Conservation (phyloP, 225 moss, liverwort and hornwort genomes). For the Marchantia polymorpha region DNA sequence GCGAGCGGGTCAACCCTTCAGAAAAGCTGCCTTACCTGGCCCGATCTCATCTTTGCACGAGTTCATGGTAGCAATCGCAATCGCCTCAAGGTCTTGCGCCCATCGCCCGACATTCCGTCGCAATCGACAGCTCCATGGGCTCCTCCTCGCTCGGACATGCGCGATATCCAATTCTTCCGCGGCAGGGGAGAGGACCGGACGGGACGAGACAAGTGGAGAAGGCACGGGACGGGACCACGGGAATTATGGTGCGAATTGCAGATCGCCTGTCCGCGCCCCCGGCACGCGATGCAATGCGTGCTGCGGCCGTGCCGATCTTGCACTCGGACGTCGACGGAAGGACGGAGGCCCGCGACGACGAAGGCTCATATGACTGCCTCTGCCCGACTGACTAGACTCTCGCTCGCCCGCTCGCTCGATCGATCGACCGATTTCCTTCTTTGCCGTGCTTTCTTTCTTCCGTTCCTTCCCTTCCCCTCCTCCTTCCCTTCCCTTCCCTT, state of each 20-base stretch:
- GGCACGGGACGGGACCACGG: neutral
- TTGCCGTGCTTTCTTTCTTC: neutral
- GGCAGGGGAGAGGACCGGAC: neutral
- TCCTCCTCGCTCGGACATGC: neutral
- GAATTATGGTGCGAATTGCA: neutral
- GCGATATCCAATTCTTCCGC: neutral
- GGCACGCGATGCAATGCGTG: neutral
- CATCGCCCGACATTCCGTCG: neutral
- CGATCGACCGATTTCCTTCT: neutral
- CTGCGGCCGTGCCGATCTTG: conserved; percentile 6
- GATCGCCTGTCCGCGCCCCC: neutral
- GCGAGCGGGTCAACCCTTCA: neutral
- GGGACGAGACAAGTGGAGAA: neutral
- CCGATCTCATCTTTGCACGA: neutral
- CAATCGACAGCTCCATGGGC: neutral
- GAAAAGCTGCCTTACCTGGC: neutral
- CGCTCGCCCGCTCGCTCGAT: neutral
- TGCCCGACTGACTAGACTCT: no score
- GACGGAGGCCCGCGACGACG: neutral
- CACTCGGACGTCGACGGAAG: neutral
- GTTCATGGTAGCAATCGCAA: neutral
- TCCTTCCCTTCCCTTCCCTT: no score
- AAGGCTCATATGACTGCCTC: neutral
- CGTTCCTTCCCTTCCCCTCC: neutral
- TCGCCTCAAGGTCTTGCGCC: neutral